Conservation (phyloP, 805 yeast species). For the Lachancea waltii region DNA sequence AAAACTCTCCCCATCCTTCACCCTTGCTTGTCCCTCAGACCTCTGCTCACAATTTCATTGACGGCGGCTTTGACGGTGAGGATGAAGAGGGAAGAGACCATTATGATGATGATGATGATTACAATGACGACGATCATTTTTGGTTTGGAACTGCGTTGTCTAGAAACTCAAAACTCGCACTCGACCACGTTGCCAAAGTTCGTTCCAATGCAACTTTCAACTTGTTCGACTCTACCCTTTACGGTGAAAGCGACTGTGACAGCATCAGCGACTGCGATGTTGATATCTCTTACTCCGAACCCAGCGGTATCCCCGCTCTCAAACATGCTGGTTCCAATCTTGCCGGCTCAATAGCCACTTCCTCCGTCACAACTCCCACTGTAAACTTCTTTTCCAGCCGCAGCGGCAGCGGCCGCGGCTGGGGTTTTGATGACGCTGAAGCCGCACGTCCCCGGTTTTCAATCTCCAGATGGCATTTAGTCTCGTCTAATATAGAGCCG, state of each 20-base stretch:
- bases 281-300: neutral
- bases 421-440: too few relatives aligned
- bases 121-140: slow-evolving; percentile 12
- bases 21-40: slow-evolving; percentile 14
- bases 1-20: slow-evolving; percentile 36
- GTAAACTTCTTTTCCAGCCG: neutral
- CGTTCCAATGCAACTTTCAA: slow-evolving; percentile 1
- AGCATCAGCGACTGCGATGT: slow-evolving; percentile 4
- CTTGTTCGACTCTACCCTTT: slow-evolving; percentile 4
- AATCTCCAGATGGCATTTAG: slow-evolving; percentile 6
- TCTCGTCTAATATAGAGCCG: slow-evolving; percentile 8
- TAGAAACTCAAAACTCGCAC: slow-evolving; percentile 8
- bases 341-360: too few relatives aligned
- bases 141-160: slow-evolving; percentile 17
- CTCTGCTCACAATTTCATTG: too few relatives aligned
- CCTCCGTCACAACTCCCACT: too few relatives aligned
- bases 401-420: neutral
- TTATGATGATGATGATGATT: slow-evolving; percentile 8
- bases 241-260: slow-evolving; percentile 9
- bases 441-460: slow-evolving; percentile 4
- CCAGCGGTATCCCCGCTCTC: neutral
- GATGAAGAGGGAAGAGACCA: slow-evolving; percentile 9
- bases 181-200: neutral
- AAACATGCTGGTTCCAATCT: too few relatives aligned
- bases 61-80: slow-evolving; percentile 3